phyloP scores from a whole-genome alignment of 805 yeast species.

The Pichia membranifaciens region DNA sequence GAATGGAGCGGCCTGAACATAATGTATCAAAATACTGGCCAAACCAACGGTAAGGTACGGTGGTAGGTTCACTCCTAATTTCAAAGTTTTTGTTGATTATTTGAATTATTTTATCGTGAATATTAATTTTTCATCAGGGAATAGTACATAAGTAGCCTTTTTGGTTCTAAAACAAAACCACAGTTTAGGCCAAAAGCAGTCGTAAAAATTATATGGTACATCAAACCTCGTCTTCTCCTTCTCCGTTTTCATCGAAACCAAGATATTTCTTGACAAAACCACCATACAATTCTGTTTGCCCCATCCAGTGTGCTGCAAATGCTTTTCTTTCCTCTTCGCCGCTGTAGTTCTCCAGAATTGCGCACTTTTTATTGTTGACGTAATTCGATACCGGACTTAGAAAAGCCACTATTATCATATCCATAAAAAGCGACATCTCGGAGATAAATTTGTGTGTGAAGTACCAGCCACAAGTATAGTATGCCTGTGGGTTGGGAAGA shows the following conservation, averaged over 20 bases:
- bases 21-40: slow-evolving; percentile 30
- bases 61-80: neutral
- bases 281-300: slow-evolving; percentile 15
- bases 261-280: slow-evolving; percentile 15
- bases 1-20: slow-evolving; percentile 28
- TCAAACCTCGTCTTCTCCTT: slow-evolving; percentile 2
- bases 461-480: no score
- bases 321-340: slow-evolving; percentile 12
- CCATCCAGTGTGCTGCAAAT: slow-evolving; percentile 14
- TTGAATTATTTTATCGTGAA: no score
- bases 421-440: slow-evolving; percentile 14
- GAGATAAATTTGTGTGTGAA: neutral
- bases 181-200: no score
- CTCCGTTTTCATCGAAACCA: slow-evolving; percentile 4
- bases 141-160: no score
- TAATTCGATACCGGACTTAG: slow-evolving; percentile 14
- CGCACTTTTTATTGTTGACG: slow-evolving; percentile 15
- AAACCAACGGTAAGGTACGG: slow-evolving; percentile 5
- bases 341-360: slow-evolving; percentile 12
- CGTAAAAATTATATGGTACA: neutral
- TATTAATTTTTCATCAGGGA: no score
- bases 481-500: no score
- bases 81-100: no score
- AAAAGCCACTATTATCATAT: slow-evolving; percentile 16
- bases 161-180: no score